Percentiles rank a stretch among this genome's conserved stretches.
Conservation (phyloP, 2,329 filamentous ascomycete species). For the Exophiala sideris region DNA sequence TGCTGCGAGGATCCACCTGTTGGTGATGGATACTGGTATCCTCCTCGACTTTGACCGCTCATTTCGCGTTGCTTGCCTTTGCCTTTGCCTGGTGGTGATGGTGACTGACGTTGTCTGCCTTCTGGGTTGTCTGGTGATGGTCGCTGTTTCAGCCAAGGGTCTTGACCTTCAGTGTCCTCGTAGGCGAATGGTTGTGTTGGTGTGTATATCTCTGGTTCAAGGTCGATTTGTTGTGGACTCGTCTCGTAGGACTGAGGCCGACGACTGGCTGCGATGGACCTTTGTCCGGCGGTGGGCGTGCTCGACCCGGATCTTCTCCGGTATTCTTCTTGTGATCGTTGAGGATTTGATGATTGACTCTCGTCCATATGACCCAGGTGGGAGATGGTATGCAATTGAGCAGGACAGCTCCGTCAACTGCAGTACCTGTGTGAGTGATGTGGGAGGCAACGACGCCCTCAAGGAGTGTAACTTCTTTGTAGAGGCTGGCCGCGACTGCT, state of each 20-base stretch:
- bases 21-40: constrained; percentile 2
- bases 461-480: too few relatives aligned
- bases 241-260: not conserved
- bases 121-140: constrained; percentile 3
- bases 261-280: not conserved
- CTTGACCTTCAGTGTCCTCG: not conserved
- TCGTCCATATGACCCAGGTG: constrained; percentile 14
- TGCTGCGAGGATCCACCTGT: not conserved
- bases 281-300: not conserved
- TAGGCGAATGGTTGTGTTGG: not conserved
- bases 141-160: not conserved
- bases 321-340: constrained; percentile 8
- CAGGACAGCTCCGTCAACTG: too few relatives aligned
- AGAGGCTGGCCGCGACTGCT: too few relatives aligned
- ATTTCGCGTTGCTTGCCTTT: constrained; percentile 21
- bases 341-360: constrained; percentile 3
- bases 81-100: constrained; percentile 1
- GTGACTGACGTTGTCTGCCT: not conserved
- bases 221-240: not conserved
- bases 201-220: not conserved
- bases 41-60: constrained; percentile 2
- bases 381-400: not conserved
- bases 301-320: not conserved
- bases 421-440: too few relatives aligned
- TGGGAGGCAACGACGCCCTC: too few relatives aligned